Evolutionary conservation across 805 yeast genomes (phyloP).

Genomic region (Phaffomyces thermotolerans): DNA sequence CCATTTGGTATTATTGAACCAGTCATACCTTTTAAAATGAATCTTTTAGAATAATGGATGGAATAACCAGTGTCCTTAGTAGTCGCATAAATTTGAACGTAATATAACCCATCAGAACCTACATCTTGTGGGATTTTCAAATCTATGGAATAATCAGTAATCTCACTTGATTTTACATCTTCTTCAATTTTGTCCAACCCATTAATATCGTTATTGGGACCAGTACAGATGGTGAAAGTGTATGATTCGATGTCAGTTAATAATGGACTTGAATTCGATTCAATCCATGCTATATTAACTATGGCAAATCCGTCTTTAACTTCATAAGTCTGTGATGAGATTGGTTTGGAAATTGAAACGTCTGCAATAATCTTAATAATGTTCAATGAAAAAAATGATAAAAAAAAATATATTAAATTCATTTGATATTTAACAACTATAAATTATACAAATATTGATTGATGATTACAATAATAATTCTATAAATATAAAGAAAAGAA

Average conservation of each 20-base stretch:
- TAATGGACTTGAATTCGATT: conserved; percentile 43
- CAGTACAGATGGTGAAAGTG: conserved; percentile 61
- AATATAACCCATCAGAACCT: conserved; percentile 63
- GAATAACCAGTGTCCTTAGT: conserved; percentile 34
- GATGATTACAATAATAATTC: no score
- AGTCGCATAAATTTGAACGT: conserved; percentile 56
- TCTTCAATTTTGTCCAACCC: conserved; percentile 29
- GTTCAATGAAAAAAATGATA: no score
- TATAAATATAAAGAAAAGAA: no score
- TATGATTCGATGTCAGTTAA: conserved; percentile 36
- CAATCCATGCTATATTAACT: conserved; percentile 42
- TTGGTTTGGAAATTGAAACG: conserved; percentile 25
- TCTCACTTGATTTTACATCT: conserved; percentile 22
- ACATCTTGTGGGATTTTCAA: conserved; percentile 37
- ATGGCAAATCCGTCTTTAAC: conserved; percentile 21
- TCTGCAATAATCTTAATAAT: conserved; percentile 13
- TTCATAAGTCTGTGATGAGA: conserved; percentile 12
- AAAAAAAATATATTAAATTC: no score
- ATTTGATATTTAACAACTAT: no score
- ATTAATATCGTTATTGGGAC: conserved; percentile 45
- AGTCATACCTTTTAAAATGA: conserved; percentile 62
- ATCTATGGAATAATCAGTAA: conserved; percentile 30
- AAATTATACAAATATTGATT: no score
- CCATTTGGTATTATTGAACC: conserved; percentile 47
- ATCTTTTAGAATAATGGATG: conserved; percentile 62